phyloP scores from a whole-genome alignment of 1,139 yeast genomes.

The Trichomonascaceae sp. region DNA sequence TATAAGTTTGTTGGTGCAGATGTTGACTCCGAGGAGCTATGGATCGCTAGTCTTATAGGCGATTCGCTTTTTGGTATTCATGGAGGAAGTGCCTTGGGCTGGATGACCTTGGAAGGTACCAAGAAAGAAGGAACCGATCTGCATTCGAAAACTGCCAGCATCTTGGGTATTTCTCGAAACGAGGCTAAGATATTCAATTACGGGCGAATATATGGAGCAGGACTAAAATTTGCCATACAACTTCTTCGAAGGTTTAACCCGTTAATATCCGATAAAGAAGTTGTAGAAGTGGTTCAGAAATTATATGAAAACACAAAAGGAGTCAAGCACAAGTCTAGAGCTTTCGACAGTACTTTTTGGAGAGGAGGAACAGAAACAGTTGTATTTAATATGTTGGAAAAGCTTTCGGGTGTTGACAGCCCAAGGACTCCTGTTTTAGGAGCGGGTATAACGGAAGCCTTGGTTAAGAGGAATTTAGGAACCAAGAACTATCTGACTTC shows the following conservation, averaged over 20 bases:
- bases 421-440: conserved; percentile 92
- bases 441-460: conserved; percentile 86
- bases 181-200: conserved; percentile 95
- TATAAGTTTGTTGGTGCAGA: conserved; percentile 92
- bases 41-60: conserved; percentile 96
- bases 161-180: conserved; percentile 80
- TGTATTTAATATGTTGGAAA: conserved; percentile 81
- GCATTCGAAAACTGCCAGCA: conserved; percentile 89
- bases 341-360: conserved; percentile 46
- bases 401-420: conserved; percentile 73
- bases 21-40: conserved; percentile 95
- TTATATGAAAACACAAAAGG: conserved; percentile 87
- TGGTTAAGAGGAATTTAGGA: conserved; percentile 59
- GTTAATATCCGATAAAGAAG: conserved; percentile 57
- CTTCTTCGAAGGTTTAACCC: conserved; percentile 80
- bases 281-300: conserved; percentile 57
- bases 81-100: conserved; percentile 95
- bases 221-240: conserved; percentile 79
- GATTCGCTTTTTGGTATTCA: conserved; percentile 85
- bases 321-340: conserved; percentile 35
- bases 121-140: conserved; percentile 87
- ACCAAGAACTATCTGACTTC: conserved; percentile 67
- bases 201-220: conserved; percentile 98
- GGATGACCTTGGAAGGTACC: conserved; percentile 99
- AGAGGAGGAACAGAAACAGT: conserved; percentile 93